phyloP scores from a whole-genome alignment of 352 stramenopile genomes.

The Peronospora farinosa region DNA sequence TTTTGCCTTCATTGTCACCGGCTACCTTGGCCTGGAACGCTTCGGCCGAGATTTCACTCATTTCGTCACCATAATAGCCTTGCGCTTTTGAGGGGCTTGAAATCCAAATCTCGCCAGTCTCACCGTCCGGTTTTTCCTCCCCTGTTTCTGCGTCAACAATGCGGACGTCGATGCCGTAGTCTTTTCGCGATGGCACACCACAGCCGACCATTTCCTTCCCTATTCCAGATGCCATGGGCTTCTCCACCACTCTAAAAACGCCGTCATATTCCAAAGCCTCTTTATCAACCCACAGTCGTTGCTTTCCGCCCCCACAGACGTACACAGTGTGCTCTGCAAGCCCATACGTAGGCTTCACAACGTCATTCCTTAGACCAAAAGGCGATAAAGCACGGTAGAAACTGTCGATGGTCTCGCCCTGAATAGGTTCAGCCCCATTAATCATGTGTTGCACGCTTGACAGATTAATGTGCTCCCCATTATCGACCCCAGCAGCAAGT shows the following conservation, averaged over 20 bases:
- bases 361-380: conserved; percentile 76
- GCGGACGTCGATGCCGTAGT: conserved; percentile 88
- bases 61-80: conserved; percentile 88
- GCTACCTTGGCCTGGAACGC: conserved; percentile 86
- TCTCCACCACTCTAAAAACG: conserved; percentile 39
- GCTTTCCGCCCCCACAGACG: conserved; percentile 90
- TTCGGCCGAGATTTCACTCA: conserved; percentile 71
- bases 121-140: conserved; percentile 37
- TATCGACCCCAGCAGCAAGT: conserved; percentile 23
- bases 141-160: conserved; percentile 89
- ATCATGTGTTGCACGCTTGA: conserved; percentile 94
- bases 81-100: conserved; percentile 86
- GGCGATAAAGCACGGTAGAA: conserved; percentile 88
- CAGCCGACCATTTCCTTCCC: conserved; percentile 91
- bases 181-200: conserved; percentile 75
- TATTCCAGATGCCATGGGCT: conserved; percentile 3
- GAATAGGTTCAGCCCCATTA: conserved; percentile 97
- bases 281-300: conserved; percentile 88
- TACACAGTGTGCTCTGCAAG: conserved; percentile 99
- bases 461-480: conserved; percentile 75
- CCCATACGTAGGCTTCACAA: conserved; percentile 97
- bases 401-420: conserved; percentile 72
- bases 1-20: conserved; percentile 22
- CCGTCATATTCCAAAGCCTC: conserved; percentile 79
- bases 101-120: conserved; percentile 88